Conservation (phyloP, 2,329 filamentous ascomycete genomes). For the Mycosphaerella arachidis region DNA sequence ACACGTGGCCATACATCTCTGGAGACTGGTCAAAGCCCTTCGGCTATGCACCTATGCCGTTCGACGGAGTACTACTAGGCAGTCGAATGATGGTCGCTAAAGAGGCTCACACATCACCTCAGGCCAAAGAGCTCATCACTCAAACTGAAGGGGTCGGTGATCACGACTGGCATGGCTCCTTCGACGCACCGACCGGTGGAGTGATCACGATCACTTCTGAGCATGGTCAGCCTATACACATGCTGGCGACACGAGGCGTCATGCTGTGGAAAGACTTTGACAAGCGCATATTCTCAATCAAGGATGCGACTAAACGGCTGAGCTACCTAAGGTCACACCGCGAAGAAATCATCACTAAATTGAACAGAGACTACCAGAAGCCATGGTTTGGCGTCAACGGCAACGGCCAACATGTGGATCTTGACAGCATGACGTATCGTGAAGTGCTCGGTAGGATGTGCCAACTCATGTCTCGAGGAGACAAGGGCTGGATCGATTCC, state of each 20-base stretch:
- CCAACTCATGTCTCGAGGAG: conserved; percentile 80
- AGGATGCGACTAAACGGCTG: conserved; percentile 81
- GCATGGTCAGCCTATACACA: conserved; percentile 98
- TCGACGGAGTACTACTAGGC: conserved; percentile 80
- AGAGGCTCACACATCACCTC: conserved; percentile 78
- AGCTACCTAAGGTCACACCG: conserved; percentile 77
- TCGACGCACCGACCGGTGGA: conserved; percentile 80
- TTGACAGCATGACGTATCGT: conserved; percentile 89
- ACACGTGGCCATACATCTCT: conserved; percentile 83
- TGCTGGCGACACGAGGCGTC: conserved; percentile 90
- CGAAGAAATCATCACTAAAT: conserved; percentile 83
- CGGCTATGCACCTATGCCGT: conserved; percentile 84
- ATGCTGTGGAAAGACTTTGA: conserved; percentile 97
- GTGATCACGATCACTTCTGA: conserved; percentile 92
- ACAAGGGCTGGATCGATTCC: conserved; percentile 80
- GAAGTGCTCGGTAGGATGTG: conserved; percentile 80
- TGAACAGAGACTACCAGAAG: conserved; percentile 91
- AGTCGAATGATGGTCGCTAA: conserved; percentile 90
- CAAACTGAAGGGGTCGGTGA: conserved; percentile 76
- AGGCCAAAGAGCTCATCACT: conserved; percentile 80
- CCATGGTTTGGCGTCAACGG: conserved; percentile 87
- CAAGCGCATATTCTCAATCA: conserved; percentile 84
- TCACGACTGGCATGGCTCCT: conserved; percentile 78
- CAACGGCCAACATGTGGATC: conserved; percentile 71
- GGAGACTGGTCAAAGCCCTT: conserved; percentile 76